Percentiles rank a stretch among this genome's conserved stretches.
Evolutionary conservation across 768 basidiomycete species (phyloP).

Genomic region (Sistotremastrum niveocremeum): DNA sequence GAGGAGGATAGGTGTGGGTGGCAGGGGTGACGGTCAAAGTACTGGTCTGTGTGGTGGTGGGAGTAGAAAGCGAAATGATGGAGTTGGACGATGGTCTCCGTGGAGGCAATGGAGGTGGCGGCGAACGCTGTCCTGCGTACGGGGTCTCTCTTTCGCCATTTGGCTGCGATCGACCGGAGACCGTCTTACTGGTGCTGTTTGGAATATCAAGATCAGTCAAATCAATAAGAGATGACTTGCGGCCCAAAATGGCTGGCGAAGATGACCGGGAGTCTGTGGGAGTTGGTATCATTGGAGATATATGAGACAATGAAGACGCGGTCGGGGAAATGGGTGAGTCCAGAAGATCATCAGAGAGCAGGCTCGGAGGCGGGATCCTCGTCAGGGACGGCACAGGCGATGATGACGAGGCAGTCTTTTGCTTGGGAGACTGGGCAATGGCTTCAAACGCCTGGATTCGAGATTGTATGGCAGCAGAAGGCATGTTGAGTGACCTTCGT

Average conservation of each 20-base stretch:
- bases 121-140: conserved; percentile 18
- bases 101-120: conserved; percentile 50
- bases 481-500: conserved; percentile 17
- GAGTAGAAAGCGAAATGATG: conserved; percentile 21
- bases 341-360: conserved; percentile 19
- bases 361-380: conserved; percentile 9
- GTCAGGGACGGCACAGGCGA: neutral
- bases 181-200: conserved; percentile 3
- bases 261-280: conserved; percentile 31
- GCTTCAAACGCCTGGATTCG: conserved; percentile 56
- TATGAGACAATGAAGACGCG: conserved; percentile 28
- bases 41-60: conserved; percentile 16
- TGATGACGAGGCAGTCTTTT: conserved; percentile 13
- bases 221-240: conserved; percentile 54
- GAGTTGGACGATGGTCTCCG: conserved; percentile 45
- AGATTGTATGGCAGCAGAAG: conserved; percentile 37
- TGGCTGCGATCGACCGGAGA: neutral
- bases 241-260: conserved; percentile 23
- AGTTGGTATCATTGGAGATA: conserved; percentile 22
- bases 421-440: conserved; percentile 16
- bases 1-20: conserved; percentile 39
- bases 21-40: conserved; percentile 19
- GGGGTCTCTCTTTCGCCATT: neutral
- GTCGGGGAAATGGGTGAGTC: conserved; percentile 39
- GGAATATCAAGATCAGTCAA: conserved; percentile 29